phyloP scores from a whole-genome alignment of 257 asterid genomes.

The Solanum stenotomum region DNA sequence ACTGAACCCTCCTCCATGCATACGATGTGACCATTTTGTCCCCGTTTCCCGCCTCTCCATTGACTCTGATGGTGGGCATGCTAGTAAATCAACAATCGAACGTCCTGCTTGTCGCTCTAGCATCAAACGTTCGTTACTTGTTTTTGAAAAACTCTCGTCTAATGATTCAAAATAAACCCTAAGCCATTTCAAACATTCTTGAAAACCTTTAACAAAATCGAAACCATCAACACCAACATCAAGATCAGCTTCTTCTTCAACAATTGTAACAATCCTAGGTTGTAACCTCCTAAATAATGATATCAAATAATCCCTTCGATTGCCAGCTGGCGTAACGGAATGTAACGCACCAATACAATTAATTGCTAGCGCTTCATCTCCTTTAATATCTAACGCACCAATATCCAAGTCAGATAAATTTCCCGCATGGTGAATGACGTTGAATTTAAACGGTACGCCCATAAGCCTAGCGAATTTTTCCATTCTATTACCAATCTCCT shows the following conservation, averaged over 20 bases:
- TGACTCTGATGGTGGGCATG: slow-evolving; percentile 54
- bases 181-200: slow-evolving; percentile 80
- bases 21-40: slow-evolving; percentile 63
- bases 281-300: slow-evolving; percentile 45
- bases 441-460: slow-evolving; percentile 88
- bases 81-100: slow-evolving; percentile 78
- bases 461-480: slow-evolving; percentile 90
- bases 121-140: slow-evolving; percentile 88
- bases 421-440: slow-evolving; percentile 57
- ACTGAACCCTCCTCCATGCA: slow-evolving; percentile 57
- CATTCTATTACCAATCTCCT: slow-evolving; percentile 74
- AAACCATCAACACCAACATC: slow-evolving; percentile 53
- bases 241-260: slow-evolving; percentile 92
- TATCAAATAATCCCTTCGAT: slow-evolving; percentile 42
- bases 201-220: slow-evolving; percentile 58
- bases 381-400: slow-evolving; percentile 40
- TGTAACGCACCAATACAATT: slow-evolving; percentile 71
- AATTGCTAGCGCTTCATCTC: slow-evolving; percentile 69
- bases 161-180: slow-evolving; percentile 86
- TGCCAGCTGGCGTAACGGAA: slow-evolving; percentile 37
- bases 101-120: slow-evolving; percentile 82
- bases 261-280: slow-evolving; percentile 66
- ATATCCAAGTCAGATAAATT: slow-evolving; percentile 63
- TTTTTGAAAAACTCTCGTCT: slow-evolving; percentile 60
- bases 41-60: slow-evolving; percentile 84